Evolutionary conservation across 345 rosid genomes (phyloP).

Genomic region (Boechera stricta): DNA sequence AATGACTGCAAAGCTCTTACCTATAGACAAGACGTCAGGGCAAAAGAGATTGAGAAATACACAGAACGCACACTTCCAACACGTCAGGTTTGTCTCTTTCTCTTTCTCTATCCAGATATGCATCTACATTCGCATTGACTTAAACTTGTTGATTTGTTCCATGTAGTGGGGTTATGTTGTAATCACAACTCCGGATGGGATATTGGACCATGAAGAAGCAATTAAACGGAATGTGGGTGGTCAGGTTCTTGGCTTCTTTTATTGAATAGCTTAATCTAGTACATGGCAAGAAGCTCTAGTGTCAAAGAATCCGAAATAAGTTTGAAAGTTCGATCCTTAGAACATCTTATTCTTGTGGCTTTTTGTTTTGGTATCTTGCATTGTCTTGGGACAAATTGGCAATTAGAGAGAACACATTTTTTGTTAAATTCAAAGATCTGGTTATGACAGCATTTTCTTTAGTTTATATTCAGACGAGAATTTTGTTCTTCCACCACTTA

Average conservation of each 20-base stretch:
- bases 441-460: neutral
- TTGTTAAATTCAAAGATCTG: neutral
- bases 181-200: constrained; percentile 87
- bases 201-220: constrained; percentile 97
- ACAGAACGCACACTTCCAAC: constrained; percentile 76
- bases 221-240: constrained; percentile 76
- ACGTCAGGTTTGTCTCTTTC: constrained; percentile 56
- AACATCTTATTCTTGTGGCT: too few species aligned
- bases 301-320: neutral
- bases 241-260: constrained; percentile 89
- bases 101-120: neutral
- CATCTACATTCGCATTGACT: neutral
- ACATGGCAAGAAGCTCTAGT: constrained; percentile 13
- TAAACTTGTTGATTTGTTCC: constrained; percentile 16
- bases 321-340: neutral
- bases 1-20: constrained; percentile 83
- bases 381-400: neutral
- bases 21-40: constrained; percentile 87
- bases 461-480: neutral
- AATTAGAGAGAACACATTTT: neutral
- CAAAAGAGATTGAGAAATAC: constrained; percentile 72
- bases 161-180: constrained; percentile 95
- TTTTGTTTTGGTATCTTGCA: too few species aligned
- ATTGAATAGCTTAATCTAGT: constrained; percentile 47
- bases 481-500: too few species aligned